phyloP scores from a whole-genome alignment of 495 filamentous ascomycete species.

The Aspergillus funiculosus region DNA sequence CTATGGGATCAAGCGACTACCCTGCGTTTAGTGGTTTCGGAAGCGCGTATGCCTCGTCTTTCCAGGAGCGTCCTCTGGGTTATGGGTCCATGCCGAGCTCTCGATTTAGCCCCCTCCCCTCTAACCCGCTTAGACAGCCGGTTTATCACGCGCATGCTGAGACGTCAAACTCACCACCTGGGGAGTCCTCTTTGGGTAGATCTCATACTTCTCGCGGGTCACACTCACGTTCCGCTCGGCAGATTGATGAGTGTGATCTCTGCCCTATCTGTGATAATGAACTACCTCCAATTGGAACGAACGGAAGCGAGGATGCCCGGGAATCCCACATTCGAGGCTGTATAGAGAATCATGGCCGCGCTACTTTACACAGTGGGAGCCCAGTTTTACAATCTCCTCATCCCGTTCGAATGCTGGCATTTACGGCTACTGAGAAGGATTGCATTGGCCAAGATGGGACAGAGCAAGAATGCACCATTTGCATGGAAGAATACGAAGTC shows the following conservation, averaged over 20 bases:
- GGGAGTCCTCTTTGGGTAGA: slow-evolving; percentile 2
- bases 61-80: slow-evolving; percentile 26
- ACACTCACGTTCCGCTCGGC: slow-evolving; percentile 25
- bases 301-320: slow-evolving; percentile 56
- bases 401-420: slow-evolving; percentile 54
- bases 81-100: slow-evolving; percentile 17
- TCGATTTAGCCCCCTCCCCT: not conserved
- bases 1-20: slow-evolving; percentile 24
- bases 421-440: slow-evolving; percentile 86
- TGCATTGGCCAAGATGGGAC: slow-evolving; percentile 62
- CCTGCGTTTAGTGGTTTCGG: slow-evolving; percentile 15
- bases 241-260: slow-evolving; percentile 72
- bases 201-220: slow-evolving; percentile 20
- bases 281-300: slow-evolving; percentile 59
- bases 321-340: slow-evolving; percentile 75
- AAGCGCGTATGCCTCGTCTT: slow-evolving; percentile 7
- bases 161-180: slow-evolving; percentile 1
- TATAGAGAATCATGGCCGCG: slow-evolving; percentile 47
- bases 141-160: slow-evolving; percentile 7
- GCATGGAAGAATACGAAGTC: slow-evolving; percentile 89
- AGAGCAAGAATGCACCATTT: slow-evolving; percentile 79
- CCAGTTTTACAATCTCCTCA: slow-evolving; percentile 20
- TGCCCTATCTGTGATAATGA: slow-evolving; percentile 81
- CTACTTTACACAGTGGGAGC: slow-evolving; percentile 17
- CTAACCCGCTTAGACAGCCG: slow-evolving; percentile 19